Evolutionary conservation across 225 moss, liverwort and hornwort species (phyloP), one percentile per base, ranked within the genome.

Genomic region (Lunularia cruciata): DNA sequence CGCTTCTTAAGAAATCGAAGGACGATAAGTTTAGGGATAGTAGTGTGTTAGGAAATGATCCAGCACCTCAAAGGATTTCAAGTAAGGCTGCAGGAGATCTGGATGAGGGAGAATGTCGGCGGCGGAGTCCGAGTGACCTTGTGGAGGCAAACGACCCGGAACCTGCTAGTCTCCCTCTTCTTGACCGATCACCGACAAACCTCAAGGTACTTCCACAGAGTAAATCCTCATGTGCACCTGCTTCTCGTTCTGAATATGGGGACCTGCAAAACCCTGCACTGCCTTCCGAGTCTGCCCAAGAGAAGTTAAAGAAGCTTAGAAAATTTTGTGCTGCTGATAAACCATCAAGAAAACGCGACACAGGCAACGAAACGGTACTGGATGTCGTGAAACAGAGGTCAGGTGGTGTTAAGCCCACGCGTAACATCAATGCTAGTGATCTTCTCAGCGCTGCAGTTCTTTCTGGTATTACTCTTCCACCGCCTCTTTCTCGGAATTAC

Each of bases 231-330:
- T 53, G 0, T 20, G 7, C 47, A 6, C 11, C 56, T 57, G 30
- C 60, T 22, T 39, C 38, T 45, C 18, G 30, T 31, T 30, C 30
- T 12, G 46, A 31, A 18, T 8, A 18, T 12, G 30, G 9, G 46
- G 45, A 6, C 46, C 3, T 3, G 51, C 20, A 4, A 28, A 45
- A 1, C 45, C 15, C 3, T 61, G 23, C 25, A 28, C n/a, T 38
- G 22, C 55, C 54, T 27, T 38, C 69, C 16, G 42, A 55, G 69
- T 40, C 54, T 27, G 69, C 57, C 27, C 63, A 72, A 19, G 72
- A 81, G 63, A 81, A 81, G 55, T 59, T 81, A 69, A 68, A 69
- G 54, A 80, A 54, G 22, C 47, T 80, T 19, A 72, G 80, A 63
- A 63, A 61, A 45, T 56, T 47, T 54, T 49, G 69, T 37, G 71